A percentile compares a stretch with the other conserved stretches of the same genome.
These are phyloP conservation scores for Talaromyces sp. DNA, from an alignment of 2,329 filamentous ascomycete species.

Conservation along the genomic window DNA sequence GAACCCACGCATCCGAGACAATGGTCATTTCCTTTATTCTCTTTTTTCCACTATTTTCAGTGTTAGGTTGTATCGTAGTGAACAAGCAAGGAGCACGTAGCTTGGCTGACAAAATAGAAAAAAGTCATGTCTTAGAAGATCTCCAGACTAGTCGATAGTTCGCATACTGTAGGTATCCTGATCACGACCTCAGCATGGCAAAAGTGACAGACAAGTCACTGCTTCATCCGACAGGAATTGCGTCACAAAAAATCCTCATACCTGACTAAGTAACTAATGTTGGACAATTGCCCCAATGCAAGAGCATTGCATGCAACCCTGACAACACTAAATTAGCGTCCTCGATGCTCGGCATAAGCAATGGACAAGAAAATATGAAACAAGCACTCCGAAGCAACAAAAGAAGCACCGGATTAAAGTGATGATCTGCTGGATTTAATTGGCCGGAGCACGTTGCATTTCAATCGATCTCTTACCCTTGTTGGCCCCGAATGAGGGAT, in stretches of 20 bases:
- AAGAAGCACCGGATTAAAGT: not conserved
- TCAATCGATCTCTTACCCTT: not conserved
- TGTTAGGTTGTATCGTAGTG: not conserved
- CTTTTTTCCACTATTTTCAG: not conserved
- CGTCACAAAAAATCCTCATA: not conserved
- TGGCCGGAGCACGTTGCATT: not conserved
- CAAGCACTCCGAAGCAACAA: constrained; percentile 1
- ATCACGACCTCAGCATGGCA: not conserved
- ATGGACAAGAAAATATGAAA: not conserved
- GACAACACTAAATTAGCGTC: constrained; percentile 2
- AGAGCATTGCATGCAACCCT: constrained; percentile 2
- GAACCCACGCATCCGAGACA: not conserved
- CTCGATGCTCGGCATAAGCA: not conserved
- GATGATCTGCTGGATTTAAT: not conserved
- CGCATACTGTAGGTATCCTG: not conserved
- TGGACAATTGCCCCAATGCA: not conserved
- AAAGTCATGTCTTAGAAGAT: not conserved
- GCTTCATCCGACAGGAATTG: not conserved
- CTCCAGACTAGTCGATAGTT: not conserved
- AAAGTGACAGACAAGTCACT: not conserved
- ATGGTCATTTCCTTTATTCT: not conserved
- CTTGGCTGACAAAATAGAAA: not conserved
- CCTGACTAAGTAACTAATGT: not conserved
- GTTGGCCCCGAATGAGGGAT: not conserved
- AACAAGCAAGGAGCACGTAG: not conserved